Evolutionary conservation across 139 green algal genomes (phyloP).

Genomic region (Chlamydomonas schloesseri): DNA sequence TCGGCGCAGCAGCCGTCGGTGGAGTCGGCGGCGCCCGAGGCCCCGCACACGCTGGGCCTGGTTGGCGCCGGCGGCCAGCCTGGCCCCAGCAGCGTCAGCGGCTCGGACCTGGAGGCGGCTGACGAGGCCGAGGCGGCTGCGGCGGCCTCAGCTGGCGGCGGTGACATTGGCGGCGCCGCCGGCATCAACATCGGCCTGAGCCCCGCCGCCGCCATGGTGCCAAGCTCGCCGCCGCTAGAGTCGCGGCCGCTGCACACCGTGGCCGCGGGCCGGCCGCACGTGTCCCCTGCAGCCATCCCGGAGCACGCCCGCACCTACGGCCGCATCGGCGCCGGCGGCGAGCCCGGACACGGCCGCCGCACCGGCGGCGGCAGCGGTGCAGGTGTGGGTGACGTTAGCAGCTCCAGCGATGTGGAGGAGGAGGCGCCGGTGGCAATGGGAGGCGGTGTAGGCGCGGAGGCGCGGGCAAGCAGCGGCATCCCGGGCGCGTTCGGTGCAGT

Average conservation of each 20-base stretch:
- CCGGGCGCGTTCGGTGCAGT: conserved; percentile 20
- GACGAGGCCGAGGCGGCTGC: too few species aligned
- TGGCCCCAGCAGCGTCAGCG: background rate
- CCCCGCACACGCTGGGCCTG: too few species aligned
- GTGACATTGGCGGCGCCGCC: background rate
- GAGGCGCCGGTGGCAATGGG: background rate
- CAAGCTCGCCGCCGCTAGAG: background rate
- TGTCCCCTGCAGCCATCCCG: background rate
- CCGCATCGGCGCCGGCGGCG: background rate
- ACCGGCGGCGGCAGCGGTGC: background rate
- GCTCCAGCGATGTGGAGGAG: background rate
- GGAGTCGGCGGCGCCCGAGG: too few species aligned
- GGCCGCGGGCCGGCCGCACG: too few species aligned
- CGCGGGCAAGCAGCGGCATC: background rate
- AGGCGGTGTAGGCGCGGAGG: background rate
- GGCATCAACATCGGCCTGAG: too few species aligned
- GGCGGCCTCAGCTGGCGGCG: too few species aligned
- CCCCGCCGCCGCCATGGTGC: background rate
- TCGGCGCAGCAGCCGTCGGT: too few species aligned
- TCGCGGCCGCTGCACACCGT: background rate
- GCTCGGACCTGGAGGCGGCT: background rate
- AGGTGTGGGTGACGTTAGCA: background rate
- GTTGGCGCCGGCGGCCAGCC: background rate
- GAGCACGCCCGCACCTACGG: background rate
- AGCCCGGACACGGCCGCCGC: background rate